A percentile compares a stretch with the other conserved stretches of the same genome.
These are phyloP conservation scores for Fonsecaea nubica DNA, from an alignment of 2,329 filamentous ascomycete genomes.

Conservation along the genomic window DNA sequence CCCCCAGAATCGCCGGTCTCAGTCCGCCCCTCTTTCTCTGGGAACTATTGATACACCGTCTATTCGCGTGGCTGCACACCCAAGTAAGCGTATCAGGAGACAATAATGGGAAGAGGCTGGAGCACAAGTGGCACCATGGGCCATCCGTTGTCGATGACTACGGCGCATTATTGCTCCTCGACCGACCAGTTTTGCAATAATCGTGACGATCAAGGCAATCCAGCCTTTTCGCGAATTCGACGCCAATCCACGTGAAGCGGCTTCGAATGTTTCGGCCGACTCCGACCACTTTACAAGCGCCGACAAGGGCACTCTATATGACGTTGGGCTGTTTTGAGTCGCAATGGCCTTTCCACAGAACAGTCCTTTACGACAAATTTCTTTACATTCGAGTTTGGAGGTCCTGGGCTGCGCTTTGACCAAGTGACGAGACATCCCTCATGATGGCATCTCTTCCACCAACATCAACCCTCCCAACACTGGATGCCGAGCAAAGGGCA, in stretches of 20 bases:
- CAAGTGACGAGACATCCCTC: background rate
- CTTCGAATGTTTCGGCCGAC: constrained; percentile 7
- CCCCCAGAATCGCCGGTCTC: background rate
- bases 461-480: constrained; percentile 29
- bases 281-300: constrained; percentile 8
- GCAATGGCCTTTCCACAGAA: background rate
- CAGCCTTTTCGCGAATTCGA: constrained; percentile 8
- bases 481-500: constrained; percentile 33
- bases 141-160: background rate
- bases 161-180: background rate
- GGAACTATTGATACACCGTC: constrained; percentile 21
- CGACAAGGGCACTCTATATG: constrained; percentile 1
- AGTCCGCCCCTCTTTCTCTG: background rate
- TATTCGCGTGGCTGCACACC: background rate
- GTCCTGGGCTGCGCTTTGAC: background rate
- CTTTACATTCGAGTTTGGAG: background rate
- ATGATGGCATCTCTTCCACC: constrained; percentile 57
- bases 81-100: constrained; percentile 7
- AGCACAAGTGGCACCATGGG: background rate
- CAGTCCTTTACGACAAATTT: background rate
- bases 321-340: constrained; percentile 13
- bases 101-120: background rate
- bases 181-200: background rate
- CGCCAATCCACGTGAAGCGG: constrained; percentile 23
- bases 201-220: background rate